Conservation (phyloP, 1,284 basidiomycete genomes). For the Abortiporus biennis region DNA sequence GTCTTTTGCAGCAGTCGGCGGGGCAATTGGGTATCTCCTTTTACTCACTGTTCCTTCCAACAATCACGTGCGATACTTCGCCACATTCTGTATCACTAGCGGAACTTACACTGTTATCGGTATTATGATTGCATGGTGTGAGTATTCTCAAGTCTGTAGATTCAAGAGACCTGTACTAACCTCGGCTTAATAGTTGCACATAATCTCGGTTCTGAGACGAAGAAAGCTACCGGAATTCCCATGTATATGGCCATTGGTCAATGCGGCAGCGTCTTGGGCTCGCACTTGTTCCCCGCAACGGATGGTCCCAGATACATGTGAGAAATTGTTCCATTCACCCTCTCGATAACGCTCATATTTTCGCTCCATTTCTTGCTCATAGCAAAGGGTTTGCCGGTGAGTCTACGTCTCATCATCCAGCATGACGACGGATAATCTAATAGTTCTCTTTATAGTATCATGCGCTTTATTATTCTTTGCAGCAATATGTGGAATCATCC, state of each 20-base stretch:
- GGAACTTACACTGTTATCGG: constrained; percentile 68
- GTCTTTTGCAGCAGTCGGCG: constrained; percentile 39
- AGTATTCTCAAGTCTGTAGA: constrained; percentile 22
- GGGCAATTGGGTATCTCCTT: constrained; percentile 61
- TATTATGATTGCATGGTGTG: constrained; percentile 69
- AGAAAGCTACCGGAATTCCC: constrained; percentile 68
- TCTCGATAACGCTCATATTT: neutral
- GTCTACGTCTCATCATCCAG: too few species aligned
- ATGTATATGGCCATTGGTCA: constrained; percentile 76
- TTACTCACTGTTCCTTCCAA: constrained; percentile 40
- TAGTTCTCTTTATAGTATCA: too few species aligned
- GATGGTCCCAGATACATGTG: constrained; percentile 55
- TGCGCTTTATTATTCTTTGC: constrained; percentile 56
- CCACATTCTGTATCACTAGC: constrained; percentile 62
- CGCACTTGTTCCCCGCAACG: constrained; percentile 60
- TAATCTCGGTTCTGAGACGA: constrained; percentile 74
- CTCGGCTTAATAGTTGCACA: constrained; percentile 49
- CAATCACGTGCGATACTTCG: constrained; percentile 55
- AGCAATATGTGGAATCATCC: constrained; percentile 41
- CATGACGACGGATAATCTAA: too few species aligned
- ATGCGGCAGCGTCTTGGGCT: constrained; percentile 64
- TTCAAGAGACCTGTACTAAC: neutral
- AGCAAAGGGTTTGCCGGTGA: constrained; percentile 57
- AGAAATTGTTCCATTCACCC: neutral
- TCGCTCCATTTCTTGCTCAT: neutral